Evolutionary conservation across 306 rosid species (phyloP).

Genomic region (Medicago ruthenica): DNA sequence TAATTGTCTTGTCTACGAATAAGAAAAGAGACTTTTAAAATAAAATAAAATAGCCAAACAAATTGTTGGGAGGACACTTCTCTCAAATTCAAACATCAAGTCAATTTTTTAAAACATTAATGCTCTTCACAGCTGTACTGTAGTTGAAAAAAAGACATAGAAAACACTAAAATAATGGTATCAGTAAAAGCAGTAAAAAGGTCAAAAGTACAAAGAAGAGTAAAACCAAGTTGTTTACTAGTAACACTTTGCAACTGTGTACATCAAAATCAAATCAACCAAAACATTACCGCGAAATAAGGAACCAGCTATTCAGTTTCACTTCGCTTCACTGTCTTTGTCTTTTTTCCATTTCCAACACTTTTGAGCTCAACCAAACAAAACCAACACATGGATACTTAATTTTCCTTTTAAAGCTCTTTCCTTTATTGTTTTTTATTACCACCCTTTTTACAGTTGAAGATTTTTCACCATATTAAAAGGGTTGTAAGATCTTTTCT

Average conservation of each 20-base stretch:
- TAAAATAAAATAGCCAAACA: too few species aligned
- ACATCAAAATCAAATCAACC: not conserved
- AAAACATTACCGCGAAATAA: conserved; percentile 23
- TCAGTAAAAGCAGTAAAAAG: not conserved
- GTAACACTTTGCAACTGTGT: not conserved
- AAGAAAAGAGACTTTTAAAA: too few species aligned
- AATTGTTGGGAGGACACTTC: too few species aligned
- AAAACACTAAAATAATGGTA: too few species aligned
- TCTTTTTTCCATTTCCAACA: conserved; percentile 9
- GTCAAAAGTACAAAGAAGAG: not conserved
- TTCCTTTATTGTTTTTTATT: conserved; percentile 7
- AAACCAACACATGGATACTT: not conserved
- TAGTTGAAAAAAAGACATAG: too few species aligned
- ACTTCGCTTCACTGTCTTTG: not conserved
- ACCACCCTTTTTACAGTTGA: not conserved
- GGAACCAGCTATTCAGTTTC: not conserved
- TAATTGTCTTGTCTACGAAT: too few species aligned
- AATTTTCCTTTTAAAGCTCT: not conserved
- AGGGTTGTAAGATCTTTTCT: conserved; percentile 4
- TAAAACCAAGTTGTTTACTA: not conserved
- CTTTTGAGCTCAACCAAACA: not conserved
- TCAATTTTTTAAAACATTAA: too few species aligned
- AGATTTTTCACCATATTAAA: not conserved
- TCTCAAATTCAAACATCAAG: too few species aligned
- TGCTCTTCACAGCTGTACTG: too few species aligned